Evolutionary conservation across 352 stramenopile genomes (phyloP), one percentile per base, ranked within the genome.

Genomic region (Peronospora destructor): DNA sequence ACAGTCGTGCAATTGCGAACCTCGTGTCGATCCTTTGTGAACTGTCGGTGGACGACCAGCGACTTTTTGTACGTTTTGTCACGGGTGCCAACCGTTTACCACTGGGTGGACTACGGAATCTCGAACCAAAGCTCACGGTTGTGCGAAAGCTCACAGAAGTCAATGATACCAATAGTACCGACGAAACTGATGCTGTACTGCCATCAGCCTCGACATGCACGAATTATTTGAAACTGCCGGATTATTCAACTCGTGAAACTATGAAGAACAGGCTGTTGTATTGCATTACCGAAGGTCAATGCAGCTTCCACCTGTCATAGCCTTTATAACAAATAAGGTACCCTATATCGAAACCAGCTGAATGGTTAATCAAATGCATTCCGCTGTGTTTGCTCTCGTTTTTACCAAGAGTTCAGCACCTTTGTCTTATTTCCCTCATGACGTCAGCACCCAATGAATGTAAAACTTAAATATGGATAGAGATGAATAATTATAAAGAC

Each of bases 161-260:
- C 7, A 30, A 35, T 4, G 46, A 62, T 16, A 41, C 25, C 10
- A 59, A 39, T 9, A 59, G 57, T 8, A n/a, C 39, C 5, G 33
- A 64, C 4, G 46, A 68, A 13, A 54, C 48, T 11, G 80, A 91
- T 40, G 66, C 71, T 1, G 63, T 89, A 56, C 51, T 89, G 28
- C 85, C 86, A 40, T 95, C 85, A 4, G 87, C 83, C 13, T 94
- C 81, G 13, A 96, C 86, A 40, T 96, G 85, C 57, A 88, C 84
- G 25, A 92, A 95, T 53, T 95, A 95, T 66, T 66, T 96, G 26
- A 96, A 96, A 65, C 65, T 96, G 19, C 86, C 86, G n/a, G 83
- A 88, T 36, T 96, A 96, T 59, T 93, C 76, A 23, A 84, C 76
- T 29, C 74, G 79, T 16, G 68, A 83, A 7, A 52, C 82, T 17